Base-by-base conservation (phyloP, 2,329 filamentous ascomycete genomes). In the Talaromyces sp. region DNA sequence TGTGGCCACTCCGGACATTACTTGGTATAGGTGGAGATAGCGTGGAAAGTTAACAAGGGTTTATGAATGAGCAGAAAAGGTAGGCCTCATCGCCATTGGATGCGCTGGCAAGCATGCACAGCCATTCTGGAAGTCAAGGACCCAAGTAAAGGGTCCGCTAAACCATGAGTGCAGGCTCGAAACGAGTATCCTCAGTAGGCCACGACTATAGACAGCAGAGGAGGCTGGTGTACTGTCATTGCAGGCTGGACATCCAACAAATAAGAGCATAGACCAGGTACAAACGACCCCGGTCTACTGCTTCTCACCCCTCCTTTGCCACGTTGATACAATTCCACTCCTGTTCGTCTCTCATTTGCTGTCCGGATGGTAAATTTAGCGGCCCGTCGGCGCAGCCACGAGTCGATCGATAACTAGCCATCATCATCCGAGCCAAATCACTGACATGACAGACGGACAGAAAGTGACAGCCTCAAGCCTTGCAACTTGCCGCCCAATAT, bases 401-500 rank as follows among this genome's bases (percentile, higher is more conserved):
- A 62, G 60, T 56, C 50, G 33, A 59, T 59, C 56, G 37, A 43
- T 41, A 33, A 31, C 22, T 45, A 45, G 39, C 14, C 56, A 59
- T 37, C 35, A 37, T 24, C 19, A 43, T 58, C 22, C 14, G n/a
- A 19, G 37, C 27, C 35, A 58, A 22, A 58, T 58, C 24, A 43
- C 22, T 39, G 35, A 41, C 22, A 39, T 58, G 56, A 39, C 56
- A 45, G 56, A 58, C 9, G 10, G 31, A 22, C 16, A 19, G 11
- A 39, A 2, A 37, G 16, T 52, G 47, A 62, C 47, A 47, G 50
- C 31, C 43, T 56, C 14, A 35, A 50, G 33, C 43, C 43, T 49
- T 60, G 58, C 35, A 62, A 37, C 49, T 63, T 63, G 61, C 14
- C 61, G 61, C 61, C 61, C 61, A 47, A 63, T 63, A 62, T 63